A percentile compares a stretch with the other conserved stretches of the same genome.
phyloP scores from a whole-genome alignment of 2,329 filamentous ascomycete genomes.

The Penicillium olsonii region DNA sequence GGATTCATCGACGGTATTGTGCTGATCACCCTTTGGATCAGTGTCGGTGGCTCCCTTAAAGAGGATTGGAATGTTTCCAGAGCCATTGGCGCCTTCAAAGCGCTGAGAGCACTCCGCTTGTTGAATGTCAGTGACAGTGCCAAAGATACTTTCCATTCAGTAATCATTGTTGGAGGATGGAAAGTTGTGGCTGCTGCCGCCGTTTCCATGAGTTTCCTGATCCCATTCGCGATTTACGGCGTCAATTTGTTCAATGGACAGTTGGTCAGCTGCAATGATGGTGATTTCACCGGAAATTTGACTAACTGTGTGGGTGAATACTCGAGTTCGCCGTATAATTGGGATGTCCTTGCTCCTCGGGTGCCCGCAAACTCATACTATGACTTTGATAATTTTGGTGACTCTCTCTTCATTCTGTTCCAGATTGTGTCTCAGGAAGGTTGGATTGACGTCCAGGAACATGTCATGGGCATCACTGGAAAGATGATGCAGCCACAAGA shows the following conservation, averaged over 20 bases:
- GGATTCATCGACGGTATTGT: slow-evolving; percentile 93
- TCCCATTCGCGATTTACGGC: slow-evolving; percentile 96
- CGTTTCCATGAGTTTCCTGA: slow-evolving; percentile 88
- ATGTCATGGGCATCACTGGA: slow-evolving; percentile 78
- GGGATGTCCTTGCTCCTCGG: slow-evolving; percentile 81
- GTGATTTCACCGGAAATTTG: slow-evolving; percentile 55
- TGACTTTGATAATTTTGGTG: slow-evolving; percentile 93
- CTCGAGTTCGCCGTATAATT: slow-evolving; percentile 73
- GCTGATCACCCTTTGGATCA: slow-evolving; percentile 91
- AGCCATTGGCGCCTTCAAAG: slow-evolving; percentile 95
- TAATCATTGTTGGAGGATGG: slow-evolving; percentile 91
- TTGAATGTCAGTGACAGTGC: slow-evolving; percentile 97
- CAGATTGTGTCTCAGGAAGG: slow-evolving; percentile 99
- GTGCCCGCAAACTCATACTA: slow-evolving; percentile 80
- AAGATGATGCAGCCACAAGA: slow-evolving; percentile 70
- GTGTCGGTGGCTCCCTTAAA: slow-evolving; percentile 78
- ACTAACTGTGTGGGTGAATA: slow-evolving; percentile 84
- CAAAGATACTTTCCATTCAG: slow-evolving; percentile 91
- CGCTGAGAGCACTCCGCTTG: slow-evolving; percentile 82
- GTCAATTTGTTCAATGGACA: slow-evolving; percentile 88
- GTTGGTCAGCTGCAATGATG: slow-evolving; percentile 79
- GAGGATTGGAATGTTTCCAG: slow-evolving; percentile 83
- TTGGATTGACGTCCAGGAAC: slow-evolving; percentile 91
- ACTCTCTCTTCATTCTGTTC: slow-evolving; percentile 92
- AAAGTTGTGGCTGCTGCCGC: slow-evolving; percentile 91